These are phyloP conservation scores for Melanogaster broomeanus DNA, from an alignment of 768 basidiomycete species.

Conservation along the genomic window DNA sequence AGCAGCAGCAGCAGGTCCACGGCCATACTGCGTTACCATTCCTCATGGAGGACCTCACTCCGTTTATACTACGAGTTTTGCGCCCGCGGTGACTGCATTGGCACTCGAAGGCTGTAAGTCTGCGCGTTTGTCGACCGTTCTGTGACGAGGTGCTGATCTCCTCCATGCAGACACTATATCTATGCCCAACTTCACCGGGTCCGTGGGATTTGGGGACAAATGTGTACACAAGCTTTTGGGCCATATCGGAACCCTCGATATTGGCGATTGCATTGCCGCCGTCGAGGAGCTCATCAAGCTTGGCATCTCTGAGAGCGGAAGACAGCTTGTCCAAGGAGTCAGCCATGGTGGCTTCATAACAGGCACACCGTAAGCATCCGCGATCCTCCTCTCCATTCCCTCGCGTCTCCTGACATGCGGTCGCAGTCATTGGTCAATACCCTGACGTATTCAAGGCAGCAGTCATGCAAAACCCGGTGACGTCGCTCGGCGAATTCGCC, in stretches of 20 bases:
- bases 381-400: not conserved
- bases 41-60: slow-evolving; percentile 65
- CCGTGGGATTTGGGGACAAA: slow-evolving; percentile 58
- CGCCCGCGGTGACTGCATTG: slow-evolving; percentile 39
- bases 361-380: slow-evolving; percentile 47
- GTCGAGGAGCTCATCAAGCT: slow-evolving; percentile 47
- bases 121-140: not conserved
- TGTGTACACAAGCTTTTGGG: slow-evolving; percentile 51
- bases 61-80: slow-evolving; percentile 46
- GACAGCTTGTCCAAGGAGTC: slow-evolving; percentile 57
- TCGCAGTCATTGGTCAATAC: slow-evolving; percentile 57
- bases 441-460: slow-evolving; percentile 59
- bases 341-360: slow-evolving; percentile 66
- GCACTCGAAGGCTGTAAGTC: slow-evolving; percentile 59
- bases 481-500: slow-evolving; percentile 49
- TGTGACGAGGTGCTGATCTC: not conserved
- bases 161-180: slow-evolving; percentile 50
- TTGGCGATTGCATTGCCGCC: slow-evolving; percentile 57
- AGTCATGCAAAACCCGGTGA: slow-evolving; percentile 66
- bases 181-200: slow-evolving; percentile 63
- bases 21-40: slow-evolving; percentile 47
- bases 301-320: slow-evolving; percentile 49
- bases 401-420: not conserved
- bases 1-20: slow-evolving; percentile 8
- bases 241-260: slow-evolving; percentile 59